Base-by-base conservation (phyloP, 345 rosid genomes). In the Erucastrum elatum region DNA sequence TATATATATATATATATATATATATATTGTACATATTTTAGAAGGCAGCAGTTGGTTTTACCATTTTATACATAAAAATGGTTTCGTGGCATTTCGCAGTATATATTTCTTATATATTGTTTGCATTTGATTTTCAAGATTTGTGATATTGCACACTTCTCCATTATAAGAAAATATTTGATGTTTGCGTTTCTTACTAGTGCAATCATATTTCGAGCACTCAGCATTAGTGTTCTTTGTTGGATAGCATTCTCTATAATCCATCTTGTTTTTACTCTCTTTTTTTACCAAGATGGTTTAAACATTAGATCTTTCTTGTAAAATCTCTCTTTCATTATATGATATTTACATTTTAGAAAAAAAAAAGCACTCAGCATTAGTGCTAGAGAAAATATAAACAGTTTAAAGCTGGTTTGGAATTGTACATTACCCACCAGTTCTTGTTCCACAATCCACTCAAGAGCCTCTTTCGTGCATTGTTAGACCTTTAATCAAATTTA, bases 121-220 rank as follows among this genome's bases (percentile, higher is more conserved):
- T 30, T 69, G 71, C 73, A 56, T 51, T 49, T 49, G 8, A 39
- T 13, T 37, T 72, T 39, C 4, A 49, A 16, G 71, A 74, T 1
- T 55, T n/a, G 29, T 66, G 64, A 21, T 15, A 51, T 13, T 74
- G 77, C 62, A 46, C 55, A 67, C 59, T 44, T 29, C 16, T 67
- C 4, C 62, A 60, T 13, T 44, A 68, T 44, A 15, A 59, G 27
- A 59, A 59, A 44, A 41, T 1, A 41, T 33, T 77, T 33, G 21
- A 63, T 61, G 26, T 29, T 13, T 59, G n/a, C 29, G 29, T 17
- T n/a, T 37, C 27, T 66, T 64, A 35, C 59, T 41, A 30, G 66
- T 16, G 75, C 67, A 71, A 77, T 77, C 72, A 77, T 77, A 77
- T 53, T 64, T 53, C 7, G 72, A 71, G 81, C 81, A 77, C 81